Base-by-base conservation (phyloP, 1,284 basidiomycete genomes). In the Ceratobasidium sp. region DNA sequence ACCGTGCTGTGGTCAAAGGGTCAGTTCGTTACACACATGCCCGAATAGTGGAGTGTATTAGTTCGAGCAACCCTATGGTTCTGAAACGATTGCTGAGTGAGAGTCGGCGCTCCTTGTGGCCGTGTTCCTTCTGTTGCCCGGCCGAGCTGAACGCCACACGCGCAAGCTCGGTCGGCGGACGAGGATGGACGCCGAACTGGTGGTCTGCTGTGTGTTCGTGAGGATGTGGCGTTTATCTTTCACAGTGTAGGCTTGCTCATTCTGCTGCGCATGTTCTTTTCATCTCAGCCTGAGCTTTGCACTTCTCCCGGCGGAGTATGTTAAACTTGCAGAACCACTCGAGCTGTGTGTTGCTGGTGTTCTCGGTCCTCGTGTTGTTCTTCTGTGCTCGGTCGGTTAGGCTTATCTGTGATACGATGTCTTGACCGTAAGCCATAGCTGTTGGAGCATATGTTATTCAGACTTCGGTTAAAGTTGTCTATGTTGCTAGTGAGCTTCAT, bases 391-490 rank as follows among this genome's bases (percentile, higher is more conserved):
- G 60, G 39, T 12, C 33, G 39, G 20, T 39, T 39, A 58, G 15
- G 60, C 40, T 63, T 63, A 40, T 42, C 60, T 18, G 15, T 13
- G 6, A 2, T 40, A 18, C 60, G 26, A 33, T 33, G 20, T 60
- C 4, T 60, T 23, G 18, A 28, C 56, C 9, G 7, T 6, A 18
- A 12, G 9, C 18, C 26, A 28, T 12, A 33, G 2, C 13, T 49
- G 26, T n/a, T 46, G 66, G 66, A 69, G 23, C 66, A 18, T 69
- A 60, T 72, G 56, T 60, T 40, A 60, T 60, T 20, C 56, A 70
- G 49, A 70, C 26, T 70, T 70, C 68, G 66, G 66, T 10, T 20
- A 53, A 53, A 6, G 26, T 28, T 58, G 56, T 58, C 56, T 26
- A 28, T 15, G 15, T 20, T 4, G 53, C n/a, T 5, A 12, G n/a